These are phyloP conservation scores for Nymphaea thermarum DNA, from an alignment of 164 flowering plant genomes.

Conservation along the genomic window DNA sequence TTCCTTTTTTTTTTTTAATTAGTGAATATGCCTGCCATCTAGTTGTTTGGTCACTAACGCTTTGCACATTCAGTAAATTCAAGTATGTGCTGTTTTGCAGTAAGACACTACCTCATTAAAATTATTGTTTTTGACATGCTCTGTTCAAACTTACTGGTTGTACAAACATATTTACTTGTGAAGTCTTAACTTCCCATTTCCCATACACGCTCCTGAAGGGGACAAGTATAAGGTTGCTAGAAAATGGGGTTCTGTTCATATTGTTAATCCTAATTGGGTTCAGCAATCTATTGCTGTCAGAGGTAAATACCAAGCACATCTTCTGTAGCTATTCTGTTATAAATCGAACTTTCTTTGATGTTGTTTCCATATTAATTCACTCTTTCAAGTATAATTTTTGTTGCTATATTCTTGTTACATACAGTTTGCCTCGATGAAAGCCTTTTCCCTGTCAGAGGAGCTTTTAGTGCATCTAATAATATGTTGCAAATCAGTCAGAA, in stretches of 20 bases:
- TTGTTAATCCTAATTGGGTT: constrained; percentile 74
- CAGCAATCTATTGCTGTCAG: constrained; percentile 65
- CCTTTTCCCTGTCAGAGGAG: constrained; percentile 53
- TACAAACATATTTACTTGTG: no score
- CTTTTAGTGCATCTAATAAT: constrained; percentile 27
- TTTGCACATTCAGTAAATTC: no score
- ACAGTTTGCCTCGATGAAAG: constrained; percentile 86
- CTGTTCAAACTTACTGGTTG: no score
- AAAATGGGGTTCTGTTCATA: constrained; percentile 71
- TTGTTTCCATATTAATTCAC: no score
- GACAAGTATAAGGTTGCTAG: constrained; percentile 89
- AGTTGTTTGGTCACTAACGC: no score
- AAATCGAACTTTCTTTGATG: no score
- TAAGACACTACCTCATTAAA: no score
- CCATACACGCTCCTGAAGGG: constrained; percentile 68
- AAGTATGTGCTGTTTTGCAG: no score
- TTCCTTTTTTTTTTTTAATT: no score
- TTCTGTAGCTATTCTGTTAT: neutral
- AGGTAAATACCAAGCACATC: constrained; percentile 32
- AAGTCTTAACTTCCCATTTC: constrained; percentile 42
- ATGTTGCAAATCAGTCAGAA: constrained; percentile 12
- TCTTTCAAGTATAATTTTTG: no score
- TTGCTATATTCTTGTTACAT: constrained; percentile 7
- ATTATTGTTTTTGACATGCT: no score
- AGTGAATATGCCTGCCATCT: no score